Conservation (phyloP, 495 filamentous ascomycete genomes). For the Astrothelium subdiscretum region DNA sequence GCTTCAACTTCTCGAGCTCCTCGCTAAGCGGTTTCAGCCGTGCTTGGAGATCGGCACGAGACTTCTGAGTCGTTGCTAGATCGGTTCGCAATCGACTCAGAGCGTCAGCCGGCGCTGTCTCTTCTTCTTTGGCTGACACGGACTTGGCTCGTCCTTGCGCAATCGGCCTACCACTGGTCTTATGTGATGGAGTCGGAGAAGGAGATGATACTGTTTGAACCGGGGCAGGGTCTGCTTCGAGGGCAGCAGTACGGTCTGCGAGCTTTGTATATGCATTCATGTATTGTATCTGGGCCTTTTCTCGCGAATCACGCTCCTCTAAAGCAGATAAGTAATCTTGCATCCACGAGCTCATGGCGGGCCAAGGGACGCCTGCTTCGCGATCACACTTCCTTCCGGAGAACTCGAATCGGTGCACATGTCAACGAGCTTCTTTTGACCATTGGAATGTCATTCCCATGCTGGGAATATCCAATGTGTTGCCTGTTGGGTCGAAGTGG, state of each 20-base stretch:
- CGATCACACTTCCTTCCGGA: neutral
- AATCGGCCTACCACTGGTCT: constrained; percentile 10
- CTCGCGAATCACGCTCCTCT: constrained; percentile 25
- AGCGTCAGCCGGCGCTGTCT: constrained; percentile 5
- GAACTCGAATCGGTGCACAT: neutral
- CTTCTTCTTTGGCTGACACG: constrained; percentile 1
- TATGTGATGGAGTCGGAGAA: constrained; percentile 4
- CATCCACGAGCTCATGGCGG: constrained; percentile 26
- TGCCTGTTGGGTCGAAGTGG: too few species aligned
- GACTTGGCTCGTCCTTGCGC: neutral
- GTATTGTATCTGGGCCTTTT: constrained; percentile 24
- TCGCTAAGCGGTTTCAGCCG: constrained; percentile 18
- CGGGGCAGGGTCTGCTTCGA: neutral
- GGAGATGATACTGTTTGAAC: neutral
- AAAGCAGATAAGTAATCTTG: constrained; percentile 26
- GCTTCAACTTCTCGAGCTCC: constrained; percentile 24
- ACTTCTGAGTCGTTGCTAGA: constrained; percentile 27
- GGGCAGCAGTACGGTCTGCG: constrained; percentile 28
- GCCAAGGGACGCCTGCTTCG: neutral
- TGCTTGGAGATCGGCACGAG: constrained; percentile 21
- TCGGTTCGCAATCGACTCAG: constrained; percentile 24
- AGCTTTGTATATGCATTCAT: constrained; percentile 31
- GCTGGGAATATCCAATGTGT: neutral
- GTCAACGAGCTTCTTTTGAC: neutral
- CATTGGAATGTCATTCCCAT: too few species aligned